Percentiles rank a stretch among this genome's conserved stretches.
phyloP scores from a whole-genome alignment of 441 rosid genomes.

The Pelargonium cotyledonis region DNA sequence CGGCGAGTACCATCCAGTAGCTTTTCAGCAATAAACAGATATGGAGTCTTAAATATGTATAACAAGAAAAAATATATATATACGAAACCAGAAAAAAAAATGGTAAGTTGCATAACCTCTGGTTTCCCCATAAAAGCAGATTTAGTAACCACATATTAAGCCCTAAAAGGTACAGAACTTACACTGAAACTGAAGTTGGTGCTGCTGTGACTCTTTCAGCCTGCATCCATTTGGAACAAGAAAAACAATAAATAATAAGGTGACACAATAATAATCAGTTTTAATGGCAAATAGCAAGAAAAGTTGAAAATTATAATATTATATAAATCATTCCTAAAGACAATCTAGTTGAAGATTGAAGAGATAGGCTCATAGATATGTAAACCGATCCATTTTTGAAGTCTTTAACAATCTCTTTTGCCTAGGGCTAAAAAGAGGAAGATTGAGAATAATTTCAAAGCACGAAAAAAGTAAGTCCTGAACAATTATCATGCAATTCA shows the following conservation, averaged over 20 bases:
- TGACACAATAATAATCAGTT: constrained; percentile 7
- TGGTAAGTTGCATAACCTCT: not conserved
- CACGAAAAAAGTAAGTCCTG: not conserved
- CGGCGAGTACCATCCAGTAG: not conserved
- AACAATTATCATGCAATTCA: not conserved
- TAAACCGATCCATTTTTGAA: not conserved
- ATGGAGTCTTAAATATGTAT: not conserved
- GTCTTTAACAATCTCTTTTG: not conserved
- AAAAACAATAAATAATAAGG: constrained; percentile 14
- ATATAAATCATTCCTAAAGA: not conserved
- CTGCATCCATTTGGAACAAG: constrained; percentile 43
- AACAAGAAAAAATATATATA: not conserved
- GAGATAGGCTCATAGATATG: not conserved
- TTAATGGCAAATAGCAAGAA: not conserved
- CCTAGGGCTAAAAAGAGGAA: not conserved
- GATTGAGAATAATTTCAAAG: not conserved
- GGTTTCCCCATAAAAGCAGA: not conserved
- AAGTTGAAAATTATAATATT: not conserved
- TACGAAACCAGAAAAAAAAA: not conserved
- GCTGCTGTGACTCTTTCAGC: constrained; percentile 55
- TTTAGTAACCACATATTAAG: not conserved
- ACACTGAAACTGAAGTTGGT: constrained; percentile 88
- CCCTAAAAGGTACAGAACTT: constrained; percentile 31
- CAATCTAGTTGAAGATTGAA: not conserved
- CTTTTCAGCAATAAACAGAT: not conserved